phyloP scores from a whole-genome alignment of 2,329 filamentous ascomycete species.

The Claviceps sp. region DNA sequence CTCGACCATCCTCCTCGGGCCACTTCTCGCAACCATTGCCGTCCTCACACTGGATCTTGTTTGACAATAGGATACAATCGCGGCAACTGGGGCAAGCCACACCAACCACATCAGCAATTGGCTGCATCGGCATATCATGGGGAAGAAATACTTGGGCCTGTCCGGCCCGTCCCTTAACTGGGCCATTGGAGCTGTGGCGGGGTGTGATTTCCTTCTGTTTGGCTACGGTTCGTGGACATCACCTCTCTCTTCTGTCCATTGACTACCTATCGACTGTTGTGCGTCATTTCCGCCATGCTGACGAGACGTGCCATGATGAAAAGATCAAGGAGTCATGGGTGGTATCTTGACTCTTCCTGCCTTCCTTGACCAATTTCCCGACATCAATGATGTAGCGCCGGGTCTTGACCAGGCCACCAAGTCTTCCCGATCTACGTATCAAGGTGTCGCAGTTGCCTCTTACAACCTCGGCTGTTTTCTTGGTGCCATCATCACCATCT shows the following conservation, averaged over 20 bases:
- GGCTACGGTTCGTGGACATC: slow-evolving; percentile 34
- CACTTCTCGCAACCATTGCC: too few relatives aligned
- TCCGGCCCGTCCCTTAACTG: slow-evolving; percentile 51
- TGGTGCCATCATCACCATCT: slow-evolving; percentile 51
- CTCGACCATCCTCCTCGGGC: too few relatives aligned
- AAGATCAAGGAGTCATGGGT: slow-evolving; percentile 65
- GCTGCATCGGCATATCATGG: slow-evolving; percentile 10
- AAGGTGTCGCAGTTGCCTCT: slow-evolving; percentile 40
- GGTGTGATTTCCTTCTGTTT: slow-evolving; percentile 55
- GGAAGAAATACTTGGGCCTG: slow-evolving; percentile 46
- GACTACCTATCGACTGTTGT: not conserved
- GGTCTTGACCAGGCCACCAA: slow-evolving; percentile 22
- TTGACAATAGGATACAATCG: not conserved
- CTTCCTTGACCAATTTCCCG: slow-evolving; percentile 45
- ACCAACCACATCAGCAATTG: not conserved
- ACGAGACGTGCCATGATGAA: slow-evolving; percentile 9
- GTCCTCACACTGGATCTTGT: too few relatives aligned
- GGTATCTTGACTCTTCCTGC: slow-evolving; percentile 55
- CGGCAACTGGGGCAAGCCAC: not conserved
- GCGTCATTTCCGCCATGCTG: not conserved
- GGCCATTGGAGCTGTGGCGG: slow-evolving; percentile 57
- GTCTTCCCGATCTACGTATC: slow-evolving; percentile 34
- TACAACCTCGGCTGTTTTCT: slow-evolving; percentile 50
- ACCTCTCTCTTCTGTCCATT: not conserved
- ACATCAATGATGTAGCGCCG: slow-evolving; percentile 27